Base-by-base conservation (phyloP, 1,284 basidiomycete genomes). In the Pseudozyma hubeiensis region DNA sequence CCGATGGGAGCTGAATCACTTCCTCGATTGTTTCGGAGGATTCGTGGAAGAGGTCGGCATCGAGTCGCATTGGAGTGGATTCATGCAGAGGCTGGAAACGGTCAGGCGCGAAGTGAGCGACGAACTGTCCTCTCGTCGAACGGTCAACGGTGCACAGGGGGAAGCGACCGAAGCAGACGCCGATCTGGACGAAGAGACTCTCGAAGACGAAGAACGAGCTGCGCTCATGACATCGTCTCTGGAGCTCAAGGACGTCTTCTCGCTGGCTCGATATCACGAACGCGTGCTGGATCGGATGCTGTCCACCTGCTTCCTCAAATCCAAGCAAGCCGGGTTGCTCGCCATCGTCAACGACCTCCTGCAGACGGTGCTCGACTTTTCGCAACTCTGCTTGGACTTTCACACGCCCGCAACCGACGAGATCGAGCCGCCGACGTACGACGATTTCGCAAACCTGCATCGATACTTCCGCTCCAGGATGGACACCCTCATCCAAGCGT, bases 171-270 rank as follows among this genome's bases (percentile, higher is more conserved):
- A 40, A 11, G 60, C 8, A 10, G 58, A 64, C 29, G 67, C 35
- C 8, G 76, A 72, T 37, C 34, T 70, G 4, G 64, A 74, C 9
- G 64, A 72, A 2, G 66, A 67, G n/a, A 39, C 13, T 11, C 40
- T 75, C 31, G 68, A 53, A 24, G 75, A 71, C 5, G 63, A 71
- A 24, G 64, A 67, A 19, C 34, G 46, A 14, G 40, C 51, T n/a
- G 64, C 69, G 10, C 37, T 64, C 17, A 52, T 54, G 58, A 66
- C 64, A 4, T 60, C 55, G 5, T 61, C n/a, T 2, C 30, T 75
- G 3, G 67, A 76, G 40, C 57, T 80, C 17, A 76, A 77, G 47
- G 78, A 80, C 48, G 69, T 80, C 19, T 80, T 80, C 39, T 75
- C 70, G 7, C 58, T 80, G 8, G 78, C 76, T 8, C 51, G 68